phyloP scores from a whole-genome alignment of 2,329 filamentous ascomycete species.

The Aspergillus intermedius region DNA sequence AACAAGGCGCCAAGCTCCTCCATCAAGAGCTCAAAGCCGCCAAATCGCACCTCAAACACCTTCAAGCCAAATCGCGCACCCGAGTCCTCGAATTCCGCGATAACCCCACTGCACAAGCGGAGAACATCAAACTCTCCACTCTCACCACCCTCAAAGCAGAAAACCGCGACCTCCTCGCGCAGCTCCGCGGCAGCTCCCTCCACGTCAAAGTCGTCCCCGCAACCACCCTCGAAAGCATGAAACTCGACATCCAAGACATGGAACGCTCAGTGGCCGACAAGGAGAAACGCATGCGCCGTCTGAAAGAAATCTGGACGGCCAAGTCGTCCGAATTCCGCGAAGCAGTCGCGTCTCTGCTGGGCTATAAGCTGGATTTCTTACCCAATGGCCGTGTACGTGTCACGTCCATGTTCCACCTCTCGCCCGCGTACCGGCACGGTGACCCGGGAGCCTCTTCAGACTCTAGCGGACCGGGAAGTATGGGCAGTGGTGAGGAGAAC shows the following conservation, averaged over 20 bases:
- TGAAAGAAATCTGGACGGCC: constrained; percentile 86
- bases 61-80: constrained; percentile 64
- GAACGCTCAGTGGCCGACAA: constrained; percentile 61
- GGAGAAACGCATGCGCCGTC: constrained; percentile 74
- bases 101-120: constrained; percentile 84
- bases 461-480: constrained; percentile 34
- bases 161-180: constrained; percentile 72
- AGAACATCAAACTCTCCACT: constrained; percentile 76
- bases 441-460: constrained; percentile 55
- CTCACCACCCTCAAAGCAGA: constrained; percentile 72
- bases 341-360: constrained; percentile 82
- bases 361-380: constrained; percentile 92
- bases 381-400: constrained; percentile 95
- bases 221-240: constrained; percentile 67
- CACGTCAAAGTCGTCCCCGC: constrained; percentile 62
- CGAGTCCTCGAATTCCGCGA: constrained; percentile 78
- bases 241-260: constrained; percentile 67
- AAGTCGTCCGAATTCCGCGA: constrained; percentile 95
- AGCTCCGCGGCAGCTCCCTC: constrained; percentile 51
- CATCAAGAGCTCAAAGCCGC: constrained; percentile 68
- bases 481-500: constrained; percentile 47
- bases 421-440: constrained; percentile 40
- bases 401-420: constrained; percentile 76
- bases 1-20: constrained; percentile 64
- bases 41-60: constrained; percentile 63